Evolutionary conservation across 768 basidiomycete genomes (phyloP).

Genomic region (Mycena olivaceomarginata): DNA sequence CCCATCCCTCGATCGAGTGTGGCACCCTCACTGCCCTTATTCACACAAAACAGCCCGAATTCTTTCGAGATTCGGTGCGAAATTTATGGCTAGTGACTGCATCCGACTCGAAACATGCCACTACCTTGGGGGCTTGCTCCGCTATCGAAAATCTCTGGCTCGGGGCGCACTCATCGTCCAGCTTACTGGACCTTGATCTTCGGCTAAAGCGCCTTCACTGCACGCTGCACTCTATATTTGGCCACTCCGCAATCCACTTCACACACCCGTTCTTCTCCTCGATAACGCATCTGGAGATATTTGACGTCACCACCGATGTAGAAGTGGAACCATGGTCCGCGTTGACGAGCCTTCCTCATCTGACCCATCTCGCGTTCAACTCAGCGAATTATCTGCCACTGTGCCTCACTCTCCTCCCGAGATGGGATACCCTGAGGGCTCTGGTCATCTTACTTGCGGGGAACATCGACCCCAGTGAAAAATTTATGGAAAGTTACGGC

Average conservation of each 20-base stretch:
- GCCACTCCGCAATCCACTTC: neutral
- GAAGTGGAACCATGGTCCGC: neutral
- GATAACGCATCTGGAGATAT: conserved; percentile 3
- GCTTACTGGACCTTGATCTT: neutral
- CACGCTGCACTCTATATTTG: neutral
- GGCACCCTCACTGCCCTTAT: neutral
- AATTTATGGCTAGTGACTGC: neutral
- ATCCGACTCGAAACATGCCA: neutral
- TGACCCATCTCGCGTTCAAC: conserved; percentile 14
- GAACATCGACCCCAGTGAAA: too few relatives aligned
- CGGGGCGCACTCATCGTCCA: too few relatives aligned
- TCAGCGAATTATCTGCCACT: neutral
- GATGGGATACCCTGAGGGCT: neutral
- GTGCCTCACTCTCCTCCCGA: neutral
- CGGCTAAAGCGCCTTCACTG: neutral
- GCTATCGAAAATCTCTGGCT: neutral
- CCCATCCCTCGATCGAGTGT: neutral
- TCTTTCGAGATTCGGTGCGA: neutral
- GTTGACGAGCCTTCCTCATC: neutral
- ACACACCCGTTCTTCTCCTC: neutral
- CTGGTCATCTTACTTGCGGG: neutral
- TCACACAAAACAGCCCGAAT: neutral
- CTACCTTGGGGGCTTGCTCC: neutral
- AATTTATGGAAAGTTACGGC: neutral
- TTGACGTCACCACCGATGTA: neutral